These are phyloP conservation scores for Pulicaria dysenterica DNA, from an alignment of 129 eudicot genomes.

Conservation along the genomic window DNA sequence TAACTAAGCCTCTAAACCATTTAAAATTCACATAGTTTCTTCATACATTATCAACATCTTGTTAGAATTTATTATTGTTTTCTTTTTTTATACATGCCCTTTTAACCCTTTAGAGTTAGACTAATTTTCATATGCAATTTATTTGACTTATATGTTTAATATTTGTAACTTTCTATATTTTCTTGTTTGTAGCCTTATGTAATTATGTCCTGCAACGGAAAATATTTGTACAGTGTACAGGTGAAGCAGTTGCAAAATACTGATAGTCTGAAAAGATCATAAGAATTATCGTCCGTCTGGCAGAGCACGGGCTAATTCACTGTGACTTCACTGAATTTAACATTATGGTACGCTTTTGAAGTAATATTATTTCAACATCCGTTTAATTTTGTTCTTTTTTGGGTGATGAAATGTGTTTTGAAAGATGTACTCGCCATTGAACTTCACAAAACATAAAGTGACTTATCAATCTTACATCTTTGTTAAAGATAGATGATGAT, in stretches of 20 bases:
- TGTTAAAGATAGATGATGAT: slow-evolving; percentile 84
- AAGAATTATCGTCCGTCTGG: slow-evolving; percentile 74
- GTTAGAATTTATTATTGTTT: neutral
- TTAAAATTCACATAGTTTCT: neutral
- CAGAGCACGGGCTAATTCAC: slow-evolving; percentile 97
- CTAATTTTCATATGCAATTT: slow-evolving; percentile 8
- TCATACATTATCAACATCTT: neutral
- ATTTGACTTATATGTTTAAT: neutral
- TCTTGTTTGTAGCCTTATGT: slow-evolving; percentile 1
- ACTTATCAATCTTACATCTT: slow-evolving; percentile 6
- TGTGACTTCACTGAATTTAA: slow-evolving; percentile 95
- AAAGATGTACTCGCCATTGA: too few species aligned
- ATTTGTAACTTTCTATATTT: neutral
- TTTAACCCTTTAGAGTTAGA: neutral
- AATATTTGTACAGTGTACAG: slow-evolving; percentile 67
- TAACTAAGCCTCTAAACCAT: slow-evolving; percentile 1
- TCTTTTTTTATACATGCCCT: neutral
- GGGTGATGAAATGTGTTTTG: neutral
- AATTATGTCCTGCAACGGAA: neutral
- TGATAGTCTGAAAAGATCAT: slow-evolving; percentile 67
- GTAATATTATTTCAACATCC: slow-evolving; percentile 6
- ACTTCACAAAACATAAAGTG: neutral
- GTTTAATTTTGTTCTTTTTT: neutral
- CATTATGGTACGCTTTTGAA: slow-evolving; percentile 65
- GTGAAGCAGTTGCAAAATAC: slow-evolving; percentile 85